phyloP scores from a whole-genome alignment of 306 rosid genomes.

The Vachellia pachyceras region DNA sequence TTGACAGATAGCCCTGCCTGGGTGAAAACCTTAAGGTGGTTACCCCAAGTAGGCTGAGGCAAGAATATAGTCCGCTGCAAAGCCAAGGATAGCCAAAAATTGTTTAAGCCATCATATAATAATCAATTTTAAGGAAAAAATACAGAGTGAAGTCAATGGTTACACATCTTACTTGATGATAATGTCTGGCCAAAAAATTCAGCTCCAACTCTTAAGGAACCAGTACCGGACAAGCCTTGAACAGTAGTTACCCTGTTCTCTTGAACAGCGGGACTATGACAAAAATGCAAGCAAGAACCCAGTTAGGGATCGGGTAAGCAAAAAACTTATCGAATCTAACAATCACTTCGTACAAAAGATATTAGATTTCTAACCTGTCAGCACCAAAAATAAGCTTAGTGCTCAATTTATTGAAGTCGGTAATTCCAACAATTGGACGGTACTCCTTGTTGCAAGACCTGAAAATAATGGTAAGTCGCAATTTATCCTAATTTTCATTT shows the following conservation, averaged over 20 bases:
- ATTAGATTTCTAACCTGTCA: slow-evolving; percentile 62
- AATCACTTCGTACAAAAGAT: too few relatives aligned
- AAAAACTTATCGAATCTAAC: too few relatives aligned
- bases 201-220: slow-evolving; percentile 95
- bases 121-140: slow-evolving; percentile 4
- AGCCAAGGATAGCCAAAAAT: slow-evolving; percentile 18
- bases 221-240: slow-evolving; percentile 94
- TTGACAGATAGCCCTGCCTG: slow-evolving; percentile 79
- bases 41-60: slow-evolving; percentile 97
- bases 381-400: slow-evolving; percentile 92
- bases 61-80: slow-evolving; percentile 79
- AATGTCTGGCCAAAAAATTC: slow-evolving; percentile 89
- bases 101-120: not conserved
- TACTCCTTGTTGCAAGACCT: slow-evolving; percentile 90
- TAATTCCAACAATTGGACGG: slow-evolving; percentile 83
- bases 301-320: slow-evolving; percentile 20
- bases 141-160: slow-evolving; percentile 20
- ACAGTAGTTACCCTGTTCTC: slow-evolving; percentile 86
- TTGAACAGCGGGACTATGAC: slow-evolving; percentile 86
- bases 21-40: slow-evolving; percentile 76
- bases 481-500: slow-evolving; percentile 11
- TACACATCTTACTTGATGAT: slow-evolving; percentile 70
- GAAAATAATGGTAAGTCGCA: slow-evolving; percentile 20
- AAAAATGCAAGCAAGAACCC: not conserved
- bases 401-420: slow-evolving; percentile 80